Evolutionary conservation across 1,284 basidiomycete genomes (phyloP), one percentile per base, ranked within the genome.

Genomic region (Sporisorium reilianum): DNA sequence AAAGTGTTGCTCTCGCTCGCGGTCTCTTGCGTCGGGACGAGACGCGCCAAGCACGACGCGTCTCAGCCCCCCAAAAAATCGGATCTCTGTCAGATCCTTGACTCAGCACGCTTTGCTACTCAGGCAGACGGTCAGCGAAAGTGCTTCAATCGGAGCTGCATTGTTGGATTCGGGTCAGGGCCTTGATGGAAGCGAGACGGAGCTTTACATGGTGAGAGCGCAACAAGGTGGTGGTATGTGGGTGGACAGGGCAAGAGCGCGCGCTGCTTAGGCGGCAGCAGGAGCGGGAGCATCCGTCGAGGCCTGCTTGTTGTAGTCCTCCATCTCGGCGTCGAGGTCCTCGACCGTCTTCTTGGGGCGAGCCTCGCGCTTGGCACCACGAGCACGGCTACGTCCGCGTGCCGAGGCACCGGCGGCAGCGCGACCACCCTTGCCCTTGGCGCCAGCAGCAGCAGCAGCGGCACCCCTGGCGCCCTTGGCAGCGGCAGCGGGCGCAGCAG

Each of bases 291-390:
- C 63, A 26, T 69, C 75, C 55, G 64, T 69, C 57, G 62, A 61
- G 63, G 57, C 69, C 56, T 79, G 77, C 67, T 77, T 77, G 63
- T 78, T 72, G 73, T 80, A 80, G 58, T 80, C 85, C 77, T 83
- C 86, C 88, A 89, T 91, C 90, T 88, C 88, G 50, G 88, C 91
- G 87, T 85, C 89, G 75, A 86, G 88, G 84, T 86, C 88, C 85
- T 88, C 88, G 42, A 86, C 86, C 30, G 87, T 87, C 85, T 88
- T 88, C 78, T 86, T 85, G 26, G 87, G 86, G 30, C 87, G 85
- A n/a, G 86, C 82, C 56, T 86, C 80, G 22, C 78, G 74, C 50
- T 56, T 62, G 48, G 67, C 64, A 25, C 77, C 77, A 42, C 87
- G 87, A 60, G 89, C 89, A 56, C 89, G 87, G 63, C 89, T 87